Evolutionary conservation across 768 basidiomycete species (phyloP).

Genomic region (Nidularia sp.): DNA sequence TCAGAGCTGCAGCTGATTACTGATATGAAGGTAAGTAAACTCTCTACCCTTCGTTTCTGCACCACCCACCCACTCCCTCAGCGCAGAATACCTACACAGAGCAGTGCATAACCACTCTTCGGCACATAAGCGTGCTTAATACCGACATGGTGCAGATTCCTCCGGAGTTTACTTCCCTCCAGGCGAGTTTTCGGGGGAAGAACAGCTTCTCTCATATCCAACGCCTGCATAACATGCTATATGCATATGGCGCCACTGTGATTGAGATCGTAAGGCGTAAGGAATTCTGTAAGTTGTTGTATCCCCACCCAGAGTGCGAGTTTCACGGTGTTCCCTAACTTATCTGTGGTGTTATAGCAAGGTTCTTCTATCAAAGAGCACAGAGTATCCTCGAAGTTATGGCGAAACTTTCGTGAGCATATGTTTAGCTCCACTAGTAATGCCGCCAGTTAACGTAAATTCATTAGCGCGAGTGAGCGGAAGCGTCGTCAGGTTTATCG

Average conservation of each 20-base stretch:
- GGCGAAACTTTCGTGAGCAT: slow-evolving; percentile 77
- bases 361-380: slow-evolving; percentile 79
- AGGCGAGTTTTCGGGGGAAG: slow-evolving; percentile 67
- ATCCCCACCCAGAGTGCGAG: background rate
- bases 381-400: slow-evolving; percentile 81
- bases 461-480: slow-evolving; percentile 62
- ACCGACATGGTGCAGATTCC: slow-evolving; percentile 77
- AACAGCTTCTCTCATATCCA: slow-evolving; percentile 90
- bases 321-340: background rate
- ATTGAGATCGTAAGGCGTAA: slow-evolving; percentile 89
- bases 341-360: slow-evolving; percentile 35
- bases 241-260: slow-evolving; percentile 88
- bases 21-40: slow-evolving; percentile 44
- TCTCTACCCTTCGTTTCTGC: background rate
- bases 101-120: slow-evolving; percentile 61
- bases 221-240: slow-evolving; percentile 83
- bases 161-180: slow-evolving; percentile 55
- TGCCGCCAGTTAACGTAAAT: slow-evolving; percentile 1
- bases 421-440: slow-evolving; percentile 1
- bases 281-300: slow-evolving; percentile 66
- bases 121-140: slow-evolving; percentile 78
- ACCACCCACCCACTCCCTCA: slow-evolving; percentile 17
- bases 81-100: slow-evolving; percentile 69
- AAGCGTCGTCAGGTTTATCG: slow-evolving; percentile 85
- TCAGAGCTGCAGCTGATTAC: slow-evolving; percentile 56